Percentiles rank a stretch among this genome's conserved stretches.
phyloP scores from a whole-genome alignment of 352 stramenopile species.

The Peronospora destructor region DNA sequence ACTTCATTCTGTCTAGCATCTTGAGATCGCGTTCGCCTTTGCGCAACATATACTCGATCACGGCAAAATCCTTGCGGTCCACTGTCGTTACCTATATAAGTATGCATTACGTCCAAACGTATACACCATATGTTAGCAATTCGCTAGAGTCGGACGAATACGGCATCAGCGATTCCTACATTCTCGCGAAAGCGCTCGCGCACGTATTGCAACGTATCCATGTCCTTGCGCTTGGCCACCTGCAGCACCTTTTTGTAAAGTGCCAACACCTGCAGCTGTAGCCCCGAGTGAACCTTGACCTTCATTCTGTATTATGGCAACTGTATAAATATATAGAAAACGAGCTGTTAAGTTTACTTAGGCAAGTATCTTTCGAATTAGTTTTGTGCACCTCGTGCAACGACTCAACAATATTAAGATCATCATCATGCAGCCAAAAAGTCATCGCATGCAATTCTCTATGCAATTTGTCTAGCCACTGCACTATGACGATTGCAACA shows the following conservation, averaged over 20 bases:
- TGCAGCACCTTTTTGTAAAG: constrained; percentile 65
- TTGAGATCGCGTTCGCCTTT: constrained; percentile 81
- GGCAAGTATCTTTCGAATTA: too few species aligned
- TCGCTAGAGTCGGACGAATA: background rate
- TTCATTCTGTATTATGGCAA: constrained; percentile 1
- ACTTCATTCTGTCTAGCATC: constrained; percentile 67
- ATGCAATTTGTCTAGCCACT: too few species aligned
- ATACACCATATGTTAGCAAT: background rate
- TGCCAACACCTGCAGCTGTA: constrained; percentile 70
- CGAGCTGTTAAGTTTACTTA: background rate
- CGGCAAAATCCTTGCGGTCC: constrained; percentile 62
- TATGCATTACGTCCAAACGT: constrained; percentile 2
- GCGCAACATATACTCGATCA: constrained; percentile 82
- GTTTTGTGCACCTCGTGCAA: too few species aligned
- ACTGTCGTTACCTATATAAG: constrained; percentile 40
- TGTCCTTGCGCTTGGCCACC: constrained; percentile 54
- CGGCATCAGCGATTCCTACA: constrained; percentile 24
- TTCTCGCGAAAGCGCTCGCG: constrained; percentile 72
- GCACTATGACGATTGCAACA: too few species aligned
- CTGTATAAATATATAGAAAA: background rate
- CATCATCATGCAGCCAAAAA: too few species aligned
- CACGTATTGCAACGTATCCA: constrained; percentile 40
- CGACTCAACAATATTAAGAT: too few species aligned
- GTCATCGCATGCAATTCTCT: too few species aligned
- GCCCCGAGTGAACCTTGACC: constrained; percentile 53